Base-by-base conservation (phyloP, 1,139 yeast genomes). In the Taphrina pruni region DNA sequence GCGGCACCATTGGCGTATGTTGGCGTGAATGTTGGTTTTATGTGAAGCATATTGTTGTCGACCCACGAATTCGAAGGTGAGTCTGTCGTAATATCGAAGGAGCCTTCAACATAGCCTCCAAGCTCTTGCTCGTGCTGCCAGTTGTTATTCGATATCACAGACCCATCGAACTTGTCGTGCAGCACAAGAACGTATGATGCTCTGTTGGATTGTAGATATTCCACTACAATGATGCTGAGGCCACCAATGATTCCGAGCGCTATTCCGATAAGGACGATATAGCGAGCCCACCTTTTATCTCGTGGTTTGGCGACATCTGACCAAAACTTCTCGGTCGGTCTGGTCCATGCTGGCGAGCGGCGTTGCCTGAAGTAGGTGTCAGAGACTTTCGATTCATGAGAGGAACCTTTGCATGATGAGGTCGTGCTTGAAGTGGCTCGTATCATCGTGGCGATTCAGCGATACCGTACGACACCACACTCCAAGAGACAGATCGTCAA, bases 101-200 rank as follows among this genome's bases (percentile, higher is more conserved):
- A 66, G 32, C 72, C 72, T 43, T 70, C 71, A 32, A 70, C 71
- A 38, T 69, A 72, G 2, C 73, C 72, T 8, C 71, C 72, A 21
- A 71, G 46, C 52, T 71, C 69, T 45, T 51, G 60, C 35, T 71
- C 72, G 41, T 54, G 70, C 11, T 38, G 32, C 72, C 72, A 72
- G n/a, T 65, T 41, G n/a, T 35, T 26, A 7, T 41, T n/a, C 32
- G 58, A 58, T 12, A 69, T 17, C 1, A 45, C 69, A 6, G 62
- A 60, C 11, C 32, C 12, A n/a, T 26, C 35, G 14, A 56, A 50
- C 46, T 56, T 60, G 20, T 56, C 69, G 32, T 48, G 50, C 64
- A 65, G 17, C 12, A 65, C 45, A 14, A 55, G 57, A 14, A 48
- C 32, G 36, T 65, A 65, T 6, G 36, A 38, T 57, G 60, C 61